Evolutionary conservation across 2,329 filamentous ascomycete species (phyloP), one percentile per base, ranked within the genome.

Genomic region (Aureobasidium sp.): DNA sequence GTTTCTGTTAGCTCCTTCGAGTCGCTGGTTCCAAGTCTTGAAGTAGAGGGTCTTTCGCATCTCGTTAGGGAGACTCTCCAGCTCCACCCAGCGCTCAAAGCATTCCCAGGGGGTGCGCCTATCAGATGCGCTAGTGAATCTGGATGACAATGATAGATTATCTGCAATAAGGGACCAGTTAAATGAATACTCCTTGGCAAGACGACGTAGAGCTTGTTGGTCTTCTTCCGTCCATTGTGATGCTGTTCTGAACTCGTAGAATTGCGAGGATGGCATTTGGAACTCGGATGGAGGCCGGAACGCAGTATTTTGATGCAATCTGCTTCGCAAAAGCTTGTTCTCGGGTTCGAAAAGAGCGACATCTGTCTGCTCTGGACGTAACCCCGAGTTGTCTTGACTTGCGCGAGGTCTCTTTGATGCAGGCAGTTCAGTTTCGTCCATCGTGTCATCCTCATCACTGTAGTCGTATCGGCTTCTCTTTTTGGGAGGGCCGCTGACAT

Each of bases 1-100:
- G 48, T 80, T 82, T 65, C 82, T 79, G 61, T 85, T 82, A 29
- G 85, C 85, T 60, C 83, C 79, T 68, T 88, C 85, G 47, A 88
- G 76, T 42, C 85, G 77, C 61, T 81, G 78, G 64, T 84, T 84
- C 68, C 87, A 88, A 12, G 84, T 84, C 70, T 91, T 90, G 80
- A 97, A 99, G 72, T 97, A 99, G 48, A 92, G 88, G 0, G 91
- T 96, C 76, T 96, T 96, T 19, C 89, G 87, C 88, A 97, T 95
- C 66, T 99, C 94, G 12, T 88, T 85, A 5, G 94, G 93, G 40
- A 97, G 79, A 1, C 92, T 91, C 75, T 97, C 94, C 14, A 97
- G 78, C 67, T 89, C 87, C 60, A 97, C 89, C 93, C 93, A 99
- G 47, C 94, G 85, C 75, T 99, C 94, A 69, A 99, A 99, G 72